phyloP scores from a whole-genome alignment of 73 alveolate genomes.

The Symbiodinium natans region DNA sequence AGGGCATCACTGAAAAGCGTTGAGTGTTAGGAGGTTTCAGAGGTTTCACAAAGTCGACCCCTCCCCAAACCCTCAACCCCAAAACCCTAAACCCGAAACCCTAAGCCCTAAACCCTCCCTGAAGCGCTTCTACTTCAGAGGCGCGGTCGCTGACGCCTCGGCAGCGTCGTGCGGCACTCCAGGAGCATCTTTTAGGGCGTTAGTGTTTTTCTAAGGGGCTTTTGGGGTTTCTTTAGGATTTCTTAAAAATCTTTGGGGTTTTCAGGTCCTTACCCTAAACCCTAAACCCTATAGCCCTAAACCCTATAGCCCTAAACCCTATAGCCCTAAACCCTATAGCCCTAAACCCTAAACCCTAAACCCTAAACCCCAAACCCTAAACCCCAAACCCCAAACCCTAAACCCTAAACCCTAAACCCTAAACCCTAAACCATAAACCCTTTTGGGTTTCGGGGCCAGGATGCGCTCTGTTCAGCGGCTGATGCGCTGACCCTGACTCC shows the following conservation, averaged over 20 bases:
- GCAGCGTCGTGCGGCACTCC: not conserved
- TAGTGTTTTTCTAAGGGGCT: not conserved
- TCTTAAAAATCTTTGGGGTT: too few species aligned
- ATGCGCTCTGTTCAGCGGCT: not conserved
- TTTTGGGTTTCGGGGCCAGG: not conserved
- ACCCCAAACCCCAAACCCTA: too few species aligned
- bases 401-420: not conserved
- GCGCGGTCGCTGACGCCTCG: not conserved
- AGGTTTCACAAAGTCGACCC: not conserved
- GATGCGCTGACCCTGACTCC: not conserved
- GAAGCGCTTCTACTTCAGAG: not conserved
- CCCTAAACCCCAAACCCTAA: too few species aligned
- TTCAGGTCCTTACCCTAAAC: too few species aligned
- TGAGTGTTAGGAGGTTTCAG: not conserved
- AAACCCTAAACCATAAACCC: not conserved
- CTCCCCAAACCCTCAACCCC: not conserved
- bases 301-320: too few species aligned
- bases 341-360: too few species aligned
- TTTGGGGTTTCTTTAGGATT: too few species aligned
- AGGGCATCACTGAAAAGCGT: too few species aligned
- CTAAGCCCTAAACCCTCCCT: not conserved
- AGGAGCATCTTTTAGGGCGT: too few species aligned
- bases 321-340: too few species aligned
- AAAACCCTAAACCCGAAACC: not conserved
- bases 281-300: not conserved